A percentile compares a stretch with the other conserved stretches of the same genome.
Evolutionary conservation across 345 rosid species (phyloP).

Genomic region (Leavenworthia alabamica): DNA sequence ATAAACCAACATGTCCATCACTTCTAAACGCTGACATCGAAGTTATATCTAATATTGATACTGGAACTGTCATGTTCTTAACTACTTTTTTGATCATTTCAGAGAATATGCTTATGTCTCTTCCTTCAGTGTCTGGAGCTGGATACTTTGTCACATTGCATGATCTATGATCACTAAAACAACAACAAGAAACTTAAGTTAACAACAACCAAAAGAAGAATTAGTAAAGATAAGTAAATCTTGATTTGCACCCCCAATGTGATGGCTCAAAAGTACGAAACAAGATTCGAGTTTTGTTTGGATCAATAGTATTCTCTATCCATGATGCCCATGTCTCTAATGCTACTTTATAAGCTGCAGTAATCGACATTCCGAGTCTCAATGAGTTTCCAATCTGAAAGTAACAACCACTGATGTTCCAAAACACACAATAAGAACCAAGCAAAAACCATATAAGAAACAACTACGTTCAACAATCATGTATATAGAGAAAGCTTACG

Average conservation of each 20-base stretch:
- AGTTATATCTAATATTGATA: constrained; percentile 57
- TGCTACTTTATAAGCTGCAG: constrained; percentile 64
- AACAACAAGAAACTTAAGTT: background rate
- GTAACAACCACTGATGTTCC: constrained; percentile 70
- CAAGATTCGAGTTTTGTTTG: constrained; percentile 56
- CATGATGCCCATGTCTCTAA: constrained; percentile 85
- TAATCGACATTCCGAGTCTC: constrained; percentile 83
- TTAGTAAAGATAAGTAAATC: background rate
- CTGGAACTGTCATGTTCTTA: constrained; percentile 55
- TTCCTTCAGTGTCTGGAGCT: constrained; percentile 41
- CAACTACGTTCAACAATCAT: background rate
- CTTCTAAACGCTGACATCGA: constrained; percentile 72
- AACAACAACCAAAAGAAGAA: background rate
- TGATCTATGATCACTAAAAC: constrained; percentile 47
- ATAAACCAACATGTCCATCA: constrained; percentile 79
- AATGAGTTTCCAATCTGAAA: constrained; percentile 70
- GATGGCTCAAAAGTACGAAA: constrained; percentile 86
- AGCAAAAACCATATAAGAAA: background rate
- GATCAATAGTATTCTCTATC: constrained; percentile 48
- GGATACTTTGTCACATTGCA: constrained; percentile 71
- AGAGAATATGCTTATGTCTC: constrained; percentile 49
- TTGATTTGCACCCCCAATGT: constrained; percentile 63
- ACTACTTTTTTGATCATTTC: constrained; percentile 46
- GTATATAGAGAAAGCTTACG: constrained; percentile 41
- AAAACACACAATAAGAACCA: constrained; percentile 28